Evolutionary conservation across 2,329 filamentous ascomycete species (phyloP).

Genomic region (Ophiostoma populinum): DNA sequence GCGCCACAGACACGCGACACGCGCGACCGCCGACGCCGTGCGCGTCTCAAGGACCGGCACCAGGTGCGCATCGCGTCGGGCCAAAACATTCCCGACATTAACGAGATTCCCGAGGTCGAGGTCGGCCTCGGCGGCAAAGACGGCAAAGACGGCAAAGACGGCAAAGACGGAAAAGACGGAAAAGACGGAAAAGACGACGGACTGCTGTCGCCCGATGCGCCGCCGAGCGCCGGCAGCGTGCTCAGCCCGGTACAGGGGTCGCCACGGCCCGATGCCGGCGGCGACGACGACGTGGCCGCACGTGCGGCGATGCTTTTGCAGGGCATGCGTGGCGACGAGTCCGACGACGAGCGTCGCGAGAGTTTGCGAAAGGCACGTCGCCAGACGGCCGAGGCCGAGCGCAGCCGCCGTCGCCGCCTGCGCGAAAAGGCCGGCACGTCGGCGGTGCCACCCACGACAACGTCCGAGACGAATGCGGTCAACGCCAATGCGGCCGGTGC

Average conservation of each 20-base stretch:
- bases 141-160: constrained; percentile 13
- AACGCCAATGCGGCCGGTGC: no score
- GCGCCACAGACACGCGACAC: constrained; percentile 81
- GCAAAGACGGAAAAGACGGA: background rate
- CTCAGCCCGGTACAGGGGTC: constrained; percentile 33
- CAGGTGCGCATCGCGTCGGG: constrained; percentile 81
- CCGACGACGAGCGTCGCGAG: constrained; percentile 36
- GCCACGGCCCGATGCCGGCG: constrained; percentile 37
- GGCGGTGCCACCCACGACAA: no score
- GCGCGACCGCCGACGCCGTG: constrained; percentile 71
- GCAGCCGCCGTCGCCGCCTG: constrained; percentile 47
- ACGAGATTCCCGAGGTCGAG: constrained; percentile 43
- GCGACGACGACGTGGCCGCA: constrained; percentile 71
- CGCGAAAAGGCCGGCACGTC: constrained; percentile 40
- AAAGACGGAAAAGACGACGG: constrained; percentile 17
- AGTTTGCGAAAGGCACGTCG: constrained; percentile 42
- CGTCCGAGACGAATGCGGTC: no score
- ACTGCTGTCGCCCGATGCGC: constrained; percentile 19
- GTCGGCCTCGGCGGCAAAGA: constrained; percentile 22
- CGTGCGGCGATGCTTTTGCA: constrained; percentile 71
- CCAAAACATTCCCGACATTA: constrained; percentile 64
- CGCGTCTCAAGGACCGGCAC: constrained; percentile 76
- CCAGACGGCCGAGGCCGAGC: constrained; percentile 66
- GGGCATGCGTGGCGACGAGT: constrained; percentile 54
- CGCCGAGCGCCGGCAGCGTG: constrained; percentile 27